phyloP scores from a whole-genome alignment of 2,329 filamentous ascomycete genomes.

The Fusarium subtropicale region DNA sequence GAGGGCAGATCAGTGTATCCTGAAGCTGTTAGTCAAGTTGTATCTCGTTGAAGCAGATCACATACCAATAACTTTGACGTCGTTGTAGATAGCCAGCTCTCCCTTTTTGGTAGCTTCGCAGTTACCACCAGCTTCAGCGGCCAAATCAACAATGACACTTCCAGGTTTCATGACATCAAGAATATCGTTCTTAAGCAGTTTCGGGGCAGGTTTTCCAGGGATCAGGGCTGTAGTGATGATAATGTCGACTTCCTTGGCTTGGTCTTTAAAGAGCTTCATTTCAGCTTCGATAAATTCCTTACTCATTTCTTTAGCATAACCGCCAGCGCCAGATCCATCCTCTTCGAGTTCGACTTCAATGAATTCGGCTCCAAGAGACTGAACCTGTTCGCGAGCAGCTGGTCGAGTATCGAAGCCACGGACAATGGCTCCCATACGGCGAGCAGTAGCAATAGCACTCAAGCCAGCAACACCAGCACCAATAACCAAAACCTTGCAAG shows the following conservation, averaged over 20 bases:
- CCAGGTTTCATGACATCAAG: conserved; percentile 89
- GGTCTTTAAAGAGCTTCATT: conserved; percentile 91
- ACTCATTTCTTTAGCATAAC: conserved; percentile 94
- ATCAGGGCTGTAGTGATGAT: conserved; percentile 94
- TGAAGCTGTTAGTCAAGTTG: conserved; percentile 49
- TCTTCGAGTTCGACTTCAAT: conserved; percentile 88
- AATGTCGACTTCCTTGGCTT: conserved; percentile 89
- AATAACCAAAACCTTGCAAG: conserved; percentile 90
- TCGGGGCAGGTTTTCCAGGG: conserved; percentile 84
- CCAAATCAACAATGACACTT: conserved; percentile 88
- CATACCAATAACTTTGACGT: conserved; percentile 85
- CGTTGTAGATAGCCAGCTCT: conserved; percentile 76
- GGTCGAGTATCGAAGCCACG: conserved; percentile 91
- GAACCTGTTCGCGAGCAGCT: conserved; percentile 89
- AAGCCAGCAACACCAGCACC: conserved; percentile 90
- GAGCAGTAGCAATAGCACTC: conserved; percentile 87
- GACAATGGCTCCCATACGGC: conserved; percentile 88
- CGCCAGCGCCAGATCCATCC: conserved; percentile 84
- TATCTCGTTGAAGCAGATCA: background rate
- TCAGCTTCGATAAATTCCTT: conserved; percentile 93
- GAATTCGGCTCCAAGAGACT: conserved; percentile 90
- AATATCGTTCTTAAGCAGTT: conserved; percentile 84
- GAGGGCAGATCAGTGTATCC: conserved; percentile 90
- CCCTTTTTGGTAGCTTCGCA: conserved; percentile 84
- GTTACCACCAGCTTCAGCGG: conserved; percentile 88